Conservation (phyloP, 768 basidiomycete genomes). For the Phylloporus sp. region DNA sequence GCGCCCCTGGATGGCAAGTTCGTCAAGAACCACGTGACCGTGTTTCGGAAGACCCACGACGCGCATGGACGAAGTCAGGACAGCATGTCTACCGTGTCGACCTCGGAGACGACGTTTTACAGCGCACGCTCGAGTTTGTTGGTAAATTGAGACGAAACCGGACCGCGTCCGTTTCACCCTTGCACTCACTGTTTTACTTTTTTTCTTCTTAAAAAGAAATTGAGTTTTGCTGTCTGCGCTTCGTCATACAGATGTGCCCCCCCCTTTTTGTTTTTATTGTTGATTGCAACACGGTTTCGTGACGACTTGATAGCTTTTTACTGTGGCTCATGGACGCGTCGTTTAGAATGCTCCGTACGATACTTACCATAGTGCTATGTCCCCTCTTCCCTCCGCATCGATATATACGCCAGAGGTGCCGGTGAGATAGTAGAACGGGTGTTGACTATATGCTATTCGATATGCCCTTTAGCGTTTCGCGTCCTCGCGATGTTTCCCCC, state of each 20-base stretch:
- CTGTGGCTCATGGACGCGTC: background rate
- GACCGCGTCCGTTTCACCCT: background rate
- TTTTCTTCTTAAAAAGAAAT: no score
- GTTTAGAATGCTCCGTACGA: constrained; percentile 1
- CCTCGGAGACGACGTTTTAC: constrained; percentile 25
- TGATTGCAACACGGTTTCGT: background rate
- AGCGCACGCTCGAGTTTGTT: constrained; percentile 29
- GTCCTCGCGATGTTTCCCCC: no score
- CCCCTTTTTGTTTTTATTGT: no score
- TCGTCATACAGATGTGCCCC: background rate
- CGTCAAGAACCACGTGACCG: constrained; percentile 11
- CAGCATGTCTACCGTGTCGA: constrained; percentile 21
- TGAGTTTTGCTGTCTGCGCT: background rate
- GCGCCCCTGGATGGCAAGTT: background rate
- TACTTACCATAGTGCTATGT: constrained; percentile 6
- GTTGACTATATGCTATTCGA: no score
- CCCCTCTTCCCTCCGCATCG: background rate
- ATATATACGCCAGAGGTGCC: no score
- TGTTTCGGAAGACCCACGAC: constrained; percentile 9
- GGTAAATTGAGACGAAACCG: constrained; percentile 9
- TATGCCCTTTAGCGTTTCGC: no score
- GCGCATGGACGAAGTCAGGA: constrained; percentile 19
- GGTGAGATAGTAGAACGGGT: no score
- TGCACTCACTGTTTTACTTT: background rate
- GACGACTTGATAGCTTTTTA: background rate